Evolutionary conservation across 1,284 basidiomycete species (phyloP).

Genomic region (Cystobasidiaceae sp.): DNA sequence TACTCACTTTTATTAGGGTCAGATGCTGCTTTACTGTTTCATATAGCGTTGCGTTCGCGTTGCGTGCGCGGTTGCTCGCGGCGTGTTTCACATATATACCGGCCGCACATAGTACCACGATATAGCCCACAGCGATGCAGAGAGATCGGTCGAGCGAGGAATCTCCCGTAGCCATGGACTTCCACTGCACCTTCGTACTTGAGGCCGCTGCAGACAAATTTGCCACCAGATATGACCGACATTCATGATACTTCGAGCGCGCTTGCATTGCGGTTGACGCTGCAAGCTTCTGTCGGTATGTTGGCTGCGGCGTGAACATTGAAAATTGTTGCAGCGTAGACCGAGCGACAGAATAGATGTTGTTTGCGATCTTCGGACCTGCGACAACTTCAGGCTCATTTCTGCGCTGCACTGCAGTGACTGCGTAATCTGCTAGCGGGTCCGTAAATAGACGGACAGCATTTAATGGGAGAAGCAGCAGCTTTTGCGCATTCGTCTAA

Average conservation of each 20-base stretch:
- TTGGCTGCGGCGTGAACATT: too few relatives aligned
- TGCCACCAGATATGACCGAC: too few relatives aligned
- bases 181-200: slow-evolving; percentile 16
- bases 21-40: slow-evolving; percentile 72
- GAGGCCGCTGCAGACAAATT: slow-evolving; percentile 15
- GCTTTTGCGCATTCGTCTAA: slow-evolving; percentile 53
- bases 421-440: slow-evolving; percentile 78
- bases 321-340: too few relatives aligned
- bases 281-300: too few relatives aligned
- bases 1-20: slow-evolving; percentile 70
- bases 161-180: slow-evolving; percentile 30
- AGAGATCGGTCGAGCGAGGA: slow-evolving; percentile 53
- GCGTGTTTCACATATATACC: slow-evolving; percentile 66
- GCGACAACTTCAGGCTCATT: too few relatives aligned
- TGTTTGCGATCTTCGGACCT: too few relatives aligned
- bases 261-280: too few relatives aligned
- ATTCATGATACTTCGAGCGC: too few relatives aligned
- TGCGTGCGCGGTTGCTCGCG: slow-evolving; percentile 63
- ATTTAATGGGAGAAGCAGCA: slow-evolving; percentile 69
- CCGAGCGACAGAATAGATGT: too few relatives aligned
- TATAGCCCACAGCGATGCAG: slow-evolving; percentile 69
- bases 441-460: slow-evolving; percentile 76
- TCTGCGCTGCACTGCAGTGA: too few relatives aligned
- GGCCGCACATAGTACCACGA: slow-evolving; percentile 58
- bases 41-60: slow-evolving; percentile 65